phyloP scores from a whole-genome alignment of 2,329 filamentous ascomycete genomes.

The Botrytis paeoniae region DNA sequence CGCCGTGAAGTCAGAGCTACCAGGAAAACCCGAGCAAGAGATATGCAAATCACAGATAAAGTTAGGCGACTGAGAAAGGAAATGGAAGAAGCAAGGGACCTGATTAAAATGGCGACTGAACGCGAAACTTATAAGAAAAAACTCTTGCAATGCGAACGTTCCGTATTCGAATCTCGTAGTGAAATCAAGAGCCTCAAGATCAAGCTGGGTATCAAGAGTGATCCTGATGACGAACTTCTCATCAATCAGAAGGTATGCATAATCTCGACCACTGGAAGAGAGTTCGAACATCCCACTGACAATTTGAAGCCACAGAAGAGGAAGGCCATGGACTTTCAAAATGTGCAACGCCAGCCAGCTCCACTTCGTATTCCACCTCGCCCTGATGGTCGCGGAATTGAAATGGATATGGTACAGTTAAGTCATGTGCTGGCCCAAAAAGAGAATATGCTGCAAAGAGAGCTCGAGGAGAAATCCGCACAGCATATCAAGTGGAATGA shows the following conservation, averaged over 20 bases:
- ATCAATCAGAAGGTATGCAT: conserved; percentile 83
- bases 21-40: conserved; percentile 88
- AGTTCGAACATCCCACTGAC: conserved; percentile 15
- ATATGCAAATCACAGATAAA: conserved; percentile 92
- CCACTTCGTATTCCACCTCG: conserved; percentile 69
- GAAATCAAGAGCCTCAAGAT: conserved; percentile 86
- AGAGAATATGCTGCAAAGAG: conserved; percentile 73
- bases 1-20: conserved; percentile 91
- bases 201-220: conserved; percentile 82
- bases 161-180: conserved; percentile 78
- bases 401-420: conserved; percentile 75
- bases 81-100: conserved; percentile 80
- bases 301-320: conserved; percentile 63
- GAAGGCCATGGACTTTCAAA: conserved; percentile 56
- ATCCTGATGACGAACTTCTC: conserved; percentile 75
- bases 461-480: conserved; percentile 82
- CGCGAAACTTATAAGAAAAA: conserved; percentile 80
- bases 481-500: conserved; percentile 92
- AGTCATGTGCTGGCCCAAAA: conserved; percentile 77
- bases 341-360: conserved; percentile 57
- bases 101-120: conserved; percentile 73
- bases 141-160: conserved; percentile 68
- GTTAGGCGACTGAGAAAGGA: conserved; percentile 87
- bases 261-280: conserved; percentile 34
- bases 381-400: conserved; percentile 66